phyloP scores from a whole-genome alignment of 1,139 yeast species.

The Candida sojae region DNA sequence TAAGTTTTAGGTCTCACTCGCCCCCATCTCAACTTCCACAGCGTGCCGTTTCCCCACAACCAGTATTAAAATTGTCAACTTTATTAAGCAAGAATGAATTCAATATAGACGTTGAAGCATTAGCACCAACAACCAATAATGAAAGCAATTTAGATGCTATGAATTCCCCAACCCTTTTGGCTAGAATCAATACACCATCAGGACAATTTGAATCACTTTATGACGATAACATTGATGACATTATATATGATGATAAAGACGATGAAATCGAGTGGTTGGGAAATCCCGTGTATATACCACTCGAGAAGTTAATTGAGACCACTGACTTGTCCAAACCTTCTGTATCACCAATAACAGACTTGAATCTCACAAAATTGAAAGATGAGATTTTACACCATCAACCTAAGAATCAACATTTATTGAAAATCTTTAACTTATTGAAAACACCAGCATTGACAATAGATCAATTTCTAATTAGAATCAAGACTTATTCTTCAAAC shows the following conservation, averaged over 20 bases:
- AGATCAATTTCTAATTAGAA: conserved; percentile 38
- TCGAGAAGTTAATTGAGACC: conserved; percentile 23
- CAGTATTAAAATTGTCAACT: conserved; percentile 23
- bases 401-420: conserved; percentile 32
- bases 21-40: conserved; percentile 14
- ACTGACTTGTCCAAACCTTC: conserved; percentile 15
- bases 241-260: conserved; percentile 8
- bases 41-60: conserved; percentile 13
- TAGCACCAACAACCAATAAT: not conserved
- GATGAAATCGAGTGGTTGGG: conserved; percentile 10
- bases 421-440: conserved; percentile 36
- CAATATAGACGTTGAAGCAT: conserved; percentile 8
- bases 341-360: conserved; percentile 19
- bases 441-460: conserved; percentile 38
- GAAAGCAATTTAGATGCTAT: not conserved
- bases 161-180: conserved; percentile 14
- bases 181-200: conserved; percentile 6
- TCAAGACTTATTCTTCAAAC: conserved; percentile 44
- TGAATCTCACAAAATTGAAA: conserved; percentile 17
- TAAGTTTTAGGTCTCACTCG: conserved; percentile 9
- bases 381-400: conserved; percentile 23
- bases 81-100: conserved; percentile 4
- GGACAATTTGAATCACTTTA: conserved; percentile 6
- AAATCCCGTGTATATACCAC: conserved; percentile 22
- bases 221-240: conserved; percentile 12